These are phyloP conservation scores for Xylariaceae sp. DNA, from an alignment of 2,329 filamentous ascomycete species.

Conservation along the genomic window DNA sequence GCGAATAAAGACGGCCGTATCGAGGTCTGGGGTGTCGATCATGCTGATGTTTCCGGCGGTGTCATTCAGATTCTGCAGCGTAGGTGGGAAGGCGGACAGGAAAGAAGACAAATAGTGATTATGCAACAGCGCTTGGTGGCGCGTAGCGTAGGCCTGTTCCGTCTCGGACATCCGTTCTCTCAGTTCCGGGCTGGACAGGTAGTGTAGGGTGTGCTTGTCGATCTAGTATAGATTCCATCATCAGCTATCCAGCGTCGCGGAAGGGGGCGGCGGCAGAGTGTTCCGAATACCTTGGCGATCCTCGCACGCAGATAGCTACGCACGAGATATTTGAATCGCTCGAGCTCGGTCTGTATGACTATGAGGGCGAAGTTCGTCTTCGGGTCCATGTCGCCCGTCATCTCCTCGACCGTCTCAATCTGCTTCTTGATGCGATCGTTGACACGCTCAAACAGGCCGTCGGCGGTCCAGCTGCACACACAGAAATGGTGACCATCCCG, in stretches of 20 bases:
- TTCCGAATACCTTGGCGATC: constrained; percentile 68
- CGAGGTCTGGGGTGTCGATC: constrained; percentile 81
- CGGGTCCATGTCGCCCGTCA: constrained; percentile 82
- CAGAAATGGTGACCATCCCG: background rate
- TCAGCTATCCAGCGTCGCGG: constrained; percentile 1
- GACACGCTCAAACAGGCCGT: constrained; percentile 75
- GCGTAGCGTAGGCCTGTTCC: constrained; percentile 76
- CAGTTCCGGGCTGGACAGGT: constrained; percentile 55
- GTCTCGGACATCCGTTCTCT: constrained; percentile 65
- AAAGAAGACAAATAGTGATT: constrained; percentile 84
- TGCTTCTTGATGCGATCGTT: constrained; percentile 67
- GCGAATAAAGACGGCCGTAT: constrained; percentile 79
- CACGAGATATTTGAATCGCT: constrained; percentile 88
- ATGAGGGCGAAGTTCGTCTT: constrained; percentile 91
- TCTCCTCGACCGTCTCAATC: constrained; percentile 67
- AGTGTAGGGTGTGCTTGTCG: constrained; percentile 71
- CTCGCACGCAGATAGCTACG: constrained; percentile 76
- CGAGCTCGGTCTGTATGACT: constrained; percentile 92
- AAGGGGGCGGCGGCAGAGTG: background rate
- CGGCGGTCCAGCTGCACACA: constrained; percentile 56
- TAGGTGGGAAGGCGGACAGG: constrained; percentile 71
- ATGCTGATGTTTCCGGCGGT: constrained; percentile 85
- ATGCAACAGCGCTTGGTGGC: constrained; percentile 80
- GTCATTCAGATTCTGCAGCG: constrained; percentile 83
- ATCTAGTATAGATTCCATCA: constrained; percentile 49